phyloP scores from a whole-genome alignment of 78 protist species.

The Monocercomonoides exilis region DNA sequence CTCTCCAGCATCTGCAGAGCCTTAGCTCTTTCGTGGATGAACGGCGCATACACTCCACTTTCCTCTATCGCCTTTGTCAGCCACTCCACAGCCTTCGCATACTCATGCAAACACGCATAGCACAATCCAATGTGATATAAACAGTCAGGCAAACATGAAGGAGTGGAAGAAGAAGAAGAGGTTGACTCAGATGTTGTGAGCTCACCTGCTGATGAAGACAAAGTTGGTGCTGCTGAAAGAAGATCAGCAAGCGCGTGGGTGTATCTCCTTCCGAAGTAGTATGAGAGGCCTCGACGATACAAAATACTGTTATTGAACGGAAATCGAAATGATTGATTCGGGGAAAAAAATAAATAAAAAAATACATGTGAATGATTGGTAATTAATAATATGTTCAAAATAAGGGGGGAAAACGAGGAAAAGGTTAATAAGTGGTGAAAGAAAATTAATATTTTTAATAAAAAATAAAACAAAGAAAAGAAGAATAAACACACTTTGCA shows the following conservation, averaged over 20 bases:
- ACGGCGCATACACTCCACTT: background rate
- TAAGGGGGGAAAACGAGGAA: background rate
- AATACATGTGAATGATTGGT: background rate
- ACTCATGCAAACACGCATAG: background rate
- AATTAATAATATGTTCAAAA: background rate
- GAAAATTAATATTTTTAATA: background rate
- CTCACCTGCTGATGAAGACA: no score
- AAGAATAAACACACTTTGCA: background rate
- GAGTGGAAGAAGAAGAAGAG: no score
- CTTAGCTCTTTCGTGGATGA: constrained; percentile 46
- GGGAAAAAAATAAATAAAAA: background rate
- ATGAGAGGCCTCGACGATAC: constrained; percentile 6
- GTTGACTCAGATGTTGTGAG: no score
- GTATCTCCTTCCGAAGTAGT: background rate
- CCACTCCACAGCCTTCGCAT: constrained; percentile 9
- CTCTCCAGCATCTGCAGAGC: constrained; percentile 12
- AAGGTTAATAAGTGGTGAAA: background rate
- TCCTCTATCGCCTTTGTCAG: constrained; percentile 26
- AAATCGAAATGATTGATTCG: background rate
- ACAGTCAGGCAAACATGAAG: background rate
- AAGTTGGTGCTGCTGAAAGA: background rate
- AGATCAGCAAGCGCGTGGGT: background rate
- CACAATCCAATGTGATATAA: constrained; percentile 29
- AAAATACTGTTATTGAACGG: background rate
- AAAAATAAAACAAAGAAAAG: background rate